Conservation (phyloP, 441 rosid species). For the Brassica balearica region DNA sequence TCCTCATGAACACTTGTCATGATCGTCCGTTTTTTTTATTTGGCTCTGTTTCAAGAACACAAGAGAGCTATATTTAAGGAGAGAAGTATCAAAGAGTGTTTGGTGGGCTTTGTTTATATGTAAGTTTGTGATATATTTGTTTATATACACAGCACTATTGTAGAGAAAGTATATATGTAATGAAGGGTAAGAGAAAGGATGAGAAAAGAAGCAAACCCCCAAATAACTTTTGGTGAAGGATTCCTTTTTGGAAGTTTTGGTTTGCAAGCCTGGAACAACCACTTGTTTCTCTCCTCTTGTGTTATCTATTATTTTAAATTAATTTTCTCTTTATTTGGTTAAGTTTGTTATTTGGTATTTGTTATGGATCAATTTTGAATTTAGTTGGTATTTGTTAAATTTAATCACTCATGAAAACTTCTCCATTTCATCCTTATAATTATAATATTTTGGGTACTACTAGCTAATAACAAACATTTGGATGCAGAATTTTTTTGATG, state of each 20-base stretch:
- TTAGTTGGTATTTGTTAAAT: neutral
- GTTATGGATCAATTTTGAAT: slow-evolving; percentile 25
- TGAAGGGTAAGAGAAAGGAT: slow-evolving; percentile 32
- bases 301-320: slow-evolving; percentile 23
- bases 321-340: slow-evolving; percentile 17
- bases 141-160: slow-evolving; percentile 36
- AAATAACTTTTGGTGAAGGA: slow-evolving; percentile 64
- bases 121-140: slow-evolving; percentile 18
- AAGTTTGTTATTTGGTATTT: slow-evolving; percentile 29
- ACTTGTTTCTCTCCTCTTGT: slow-evolving; percentile 46
- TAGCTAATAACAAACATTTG: slow-evolving; percentile 10
- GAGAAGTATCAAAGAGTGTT: slow-evolving; percentile 33
- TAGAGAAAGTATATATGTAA: slow-evolving; percentile 29
- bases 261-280: slow-evolving; percentile 86
- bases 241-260: slow-evolving; percentile 73
- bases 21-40: slow-evolving; percentile 5
- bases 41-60: slow-evolving; percentile 22
- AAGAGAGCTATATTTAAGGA: slow-evolving; percentile 32
- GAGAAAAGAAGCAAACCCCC: slow-evolving; percentile 70
- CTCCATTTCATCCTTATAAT: neutral
- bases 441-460: neutral
- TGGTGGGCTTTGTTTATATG: slow-evolving; percentile 41
- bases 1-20: slow-evolving; percentile 52
- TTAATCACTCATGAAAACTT: neutral
- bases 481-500: neutral